Evolutionary conservation across 129 eudicot species (phyloP).

Genomic region (Flaveria linearis): DNA sequence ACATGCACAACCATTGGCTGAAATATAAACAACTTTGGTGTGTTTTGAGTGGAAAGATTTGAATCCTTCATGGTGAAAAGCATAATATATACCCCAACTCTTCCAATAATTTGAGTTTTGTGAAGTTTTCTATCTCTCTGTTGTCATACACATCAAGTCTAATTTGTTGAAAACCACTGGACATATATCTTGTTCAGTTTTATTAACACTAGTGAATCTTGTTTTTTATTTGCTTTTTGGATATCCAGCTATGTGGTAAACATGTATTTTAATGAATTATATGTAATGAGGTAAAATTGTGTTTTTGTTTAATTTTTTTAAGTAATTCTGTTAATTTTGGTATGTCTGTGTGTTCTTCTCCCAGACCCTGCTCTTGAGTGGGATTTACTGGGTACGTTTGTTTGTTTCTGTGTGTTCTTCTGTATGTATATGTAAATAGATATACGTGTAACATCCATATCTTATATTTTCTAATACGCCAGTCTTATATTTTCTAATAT

Average conservation of each 20-base stretch:
- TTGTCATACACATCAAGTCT: not conserved
- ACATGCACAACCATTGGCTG: not conserved
- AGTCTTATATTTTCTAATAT: not conserved
- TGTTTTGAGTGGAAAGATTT: constrained; percentile 13
- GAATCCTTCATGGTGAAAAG: not conserved
- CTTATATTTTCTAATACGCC: too few relatives aligned
- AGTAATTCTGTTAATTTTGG: not conserved
- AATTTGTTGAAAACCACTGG: not conserved
- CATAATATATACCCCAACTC: not conserved
- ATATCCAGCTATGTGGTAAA: not conserved
- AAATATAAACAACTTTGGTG: constrained; percentile 10
- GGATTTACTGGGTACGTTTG: too few relatives aligned
- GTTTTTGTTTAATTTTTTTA: not conserved
- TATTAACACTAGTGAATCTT: not conserved
- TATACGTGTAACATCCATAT: not conserved
- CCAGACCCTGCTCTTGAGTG: too few relatives aligned
- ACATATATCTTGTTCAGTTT: not conserved
- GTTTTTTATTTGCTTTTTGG: constrained; percentile 11
- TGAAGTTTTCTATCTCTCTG: not conserved
- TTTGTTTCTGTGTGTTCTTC: not conserved
- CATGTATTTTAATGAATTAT: not conserved
- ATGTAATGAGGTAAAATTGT: not conserved
- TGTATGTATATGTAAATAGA: not conserved
- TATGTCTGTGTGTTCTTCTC: not conserved
- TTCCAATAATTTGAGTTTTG: constrained; percentile 7